These are phyloP conservation scores for Solioccasus polychromus DNA, from an alignment of 768 basidiomycete genomes.

Conservation along the genomic window DNA sequence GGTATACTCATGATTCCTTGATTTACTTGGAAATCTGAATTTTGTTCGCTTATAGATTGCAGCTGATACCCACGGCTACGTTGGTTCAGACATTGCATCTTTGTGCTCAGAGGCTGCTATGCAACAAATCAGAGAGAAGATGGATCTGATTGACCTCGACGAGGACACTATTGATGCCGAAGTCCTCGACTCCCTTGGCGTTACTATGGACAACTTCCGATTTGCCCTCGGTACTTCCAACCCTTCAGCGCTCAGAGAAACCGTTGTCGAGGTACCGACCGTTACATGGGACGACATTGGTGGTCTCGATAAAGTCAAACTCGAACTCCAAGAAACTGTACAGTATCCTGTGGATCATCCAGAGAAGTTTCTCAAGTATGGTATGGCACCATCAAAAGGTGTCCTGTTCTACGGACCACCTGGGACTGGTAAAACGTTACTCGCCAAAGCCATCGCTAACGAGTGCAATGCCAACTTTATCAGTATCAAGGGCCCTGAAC, in stretches of 20 bases:
- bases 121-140: slow-evolving; percentile 99
- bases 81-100: slow-evolving; percentile 96
- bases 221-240: slow-evolving; percentile 97
- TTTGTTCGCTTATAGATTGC: slow-evolving; percentile 63
- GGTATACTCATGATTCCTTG: slow-evolving; percentile 34
- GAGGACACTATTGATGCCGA: slow-evolving; percentile 99
- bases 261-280: slow-evolving; percentile 97
- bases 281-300: slow-evolving; percentile 99
- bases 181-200: slow-evolving; percentile 96
- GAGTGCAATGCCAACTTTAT: slow-evolving; percentile 99
- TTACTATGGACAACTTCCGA: slow-evolving; percentile 99
- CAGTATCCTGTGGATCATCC: slow-evolving; percentile 99
- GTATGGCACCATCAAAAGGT: slow-evolving; percentile 99
- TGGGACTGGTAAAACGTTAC: slow-evolving; percentile 98
- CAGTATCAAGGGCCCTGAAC: slow-evolving; percentile 98
- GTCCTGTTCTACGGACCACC: slow-evolving; percentile 99
- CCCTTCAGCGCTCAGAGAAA: slow-evolving; percentile 98
- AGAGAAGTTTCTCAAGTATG: slow-evolving; percentile 99
- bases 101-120: slow-evolving; percentile 99
- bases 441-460: slow-evolving; percentile 98
- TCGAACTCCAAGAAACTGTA: slow-evolving; percentile 97
- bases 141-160: slow-evolving; percentile 94
- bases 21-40: slow-evolving; percentile 3
- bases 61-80: slow-evolving; percentile 98
- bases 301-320: slow-evolving; percentile 99